Percentiles rank a stretch among this genome's conserved stretches.
phyloP scores from a whole-genome alignment of 2,329 filamentous ascomycete species.

The Verticillium tricorpus region DNA sequence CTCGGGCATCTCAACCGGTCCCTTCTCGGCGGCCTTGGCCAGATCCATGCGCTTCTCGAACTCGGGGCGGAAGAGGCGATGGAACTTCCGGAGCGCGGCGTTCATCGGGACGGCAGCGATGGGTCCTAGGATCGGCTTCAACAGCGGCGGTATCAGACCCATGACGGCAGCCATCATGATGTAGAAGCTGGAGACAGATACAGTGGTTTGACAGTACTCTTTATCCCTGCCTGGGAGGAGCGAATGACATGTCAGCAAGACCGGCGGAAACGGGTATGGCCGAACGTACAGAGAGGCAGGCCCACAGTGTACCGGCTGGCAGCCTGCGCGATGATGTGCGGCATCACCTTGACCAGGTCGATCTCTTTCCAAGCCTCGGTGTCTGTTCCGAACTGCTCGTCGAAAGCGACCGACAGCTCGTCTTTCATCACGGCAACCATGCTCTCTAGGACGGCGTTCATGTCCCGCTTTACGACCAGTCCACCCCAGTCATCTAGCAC shows the following conservation, averaged over 20 bases:
- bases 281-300: conserved; percentile 21
- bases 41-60: conserved; percentile 17
- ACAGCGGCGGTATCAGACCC: conserved; percentile 20
- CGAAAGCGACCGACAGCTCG: conserved; percentile 27
- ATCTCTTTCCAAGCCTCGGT: conserved; percentile 28
- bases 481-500: conserved; percentile 31
- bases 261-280: neutral
- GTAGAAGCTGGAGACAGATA: conserved; percentile 24
- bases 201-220: conserved; percentile 24
- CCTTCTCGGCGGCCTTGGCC: conserved; percentile 9
- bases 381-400: conserved; percentile 27
- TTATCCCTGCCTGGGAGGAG: conserved; percentile 23
- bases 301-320: conserved; percentile 27
- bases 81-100: conserved; percentile 19
- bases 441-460: conserved; percentile 28
- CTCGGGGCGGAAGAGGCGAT: conserved; percentile 19
- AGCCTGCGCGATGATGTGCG: conserved; percentile 25
- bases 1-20: conserved; percentile 20
- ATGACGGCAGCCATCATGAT: conserved; percentile 26
- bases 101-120: conserved; percentile 17
- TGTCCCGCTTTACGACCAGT: conserved; percentile 27
- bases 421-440: conserved; percentile 28
- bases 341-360: conserved; percentile 19
- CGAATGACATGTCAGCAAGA: neutral
- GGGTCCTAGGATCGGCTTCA: conserved; percentile 26